A percentile compares a stretch with the other conserved stretches of the same genome.
These are phyloP conservation scores for Anaeromyces robustus DNA, from an alignment of 192 early-diverging fungal species.

Conservation along the genomic window DNA sequence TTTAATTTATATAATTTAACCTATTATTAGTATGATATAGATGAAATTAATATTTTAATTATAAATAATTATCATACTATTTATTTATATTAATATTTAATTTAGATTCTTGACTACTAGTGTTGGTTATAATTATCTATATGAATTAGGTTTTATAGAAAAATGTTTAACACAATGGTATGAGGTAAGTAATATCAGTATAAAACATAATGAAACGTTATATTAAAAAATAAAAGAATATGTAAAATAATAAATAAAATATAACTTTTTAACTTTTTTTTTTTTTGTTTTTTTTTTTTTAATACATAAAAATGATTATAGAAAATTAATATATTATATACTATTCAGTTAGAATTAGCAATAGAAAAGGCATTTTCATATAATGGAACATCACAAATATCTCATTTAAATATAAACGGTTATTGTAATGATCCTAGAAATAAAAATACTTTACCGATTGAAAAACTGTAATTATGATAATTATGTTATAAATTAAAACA, in stretches of 20 bases:
- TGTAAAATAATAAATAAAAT: too few relatives aligned
- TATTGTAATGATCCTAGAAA: neutral
- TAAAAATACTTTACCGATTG: neutral
- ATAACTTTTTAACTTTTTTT: too few relatives aligned
- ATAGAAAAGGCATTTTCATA: neutral
- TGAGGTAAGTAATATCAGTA: constrained; percentile 38
- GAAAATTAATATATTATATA: neutral
- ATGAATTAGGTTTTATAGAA: constrained; percentile 51
- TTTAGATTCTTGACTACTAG: constrained; percentile 49
- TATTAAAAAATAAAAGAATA: too few relatives aligned
- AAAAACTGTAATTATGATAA: neutral
- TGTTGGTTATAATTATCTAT: constrained; percentile 55
- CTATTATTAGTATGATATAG: too few relatives aligned
- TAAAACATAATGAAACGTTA: too few relatives aligned
- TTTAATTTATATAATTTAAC: too few relatives aligned
- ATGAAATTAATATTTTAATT: too few relatives aligned
- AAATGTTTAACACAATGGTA: constrained; percentile 66
- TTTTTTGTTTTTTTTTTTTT: too few relatives aligned
- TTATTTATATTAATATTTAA: neutral
- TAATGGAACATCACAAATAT: neutral
- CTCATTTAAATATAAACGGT: neutral
- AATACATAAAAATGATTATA: too few relatives aligned
- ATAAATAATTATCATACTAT: too few relatives aligned
- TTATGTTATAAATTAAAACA: too few relatives aligned
- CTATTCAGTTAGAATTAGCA: neutral